A percentile compares a stretch with the other conserved stretches of the same genome.
phyloP scores from a whole-genome alignment of 768 basidiomycete species.

The Auricularia sp. region DNA sequence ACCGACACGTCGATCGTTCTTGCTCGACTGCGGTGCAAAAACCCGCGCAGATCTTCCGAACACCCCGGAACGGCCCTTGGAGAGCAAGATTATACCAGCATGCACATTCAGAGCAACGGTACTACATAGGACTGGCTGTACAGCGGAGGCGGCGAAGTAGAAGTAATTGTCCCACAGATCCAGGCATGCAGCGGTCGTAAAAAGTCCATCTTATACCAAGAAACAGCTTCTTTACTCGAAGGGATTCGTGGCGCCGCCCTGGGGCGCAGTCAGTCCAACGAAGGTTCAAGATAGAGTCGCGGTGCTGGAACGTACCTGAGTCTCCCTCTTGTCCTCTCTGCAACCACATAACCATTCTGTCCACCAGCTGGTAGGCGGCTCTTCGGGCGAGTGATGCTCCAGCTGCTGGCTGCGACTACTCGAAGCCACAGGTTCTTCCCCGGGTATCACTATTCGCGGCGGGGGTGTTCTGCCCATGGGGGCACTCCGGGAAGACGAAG shows the following conservation, averaged over 20 bases:
- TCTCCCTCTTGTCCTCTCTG: neutral
- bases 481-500: neutral
- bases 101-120: neutral
- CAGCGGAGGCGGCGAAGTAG: too few species aligned
- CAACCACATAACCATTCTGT: neutral
- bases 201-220: neutral
- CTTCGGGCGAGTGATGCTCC: neutral
- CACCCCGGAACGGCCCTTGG: too few species aligned
- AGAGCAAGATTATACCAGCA: neutral
- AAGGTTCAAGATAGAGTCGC: neutral
- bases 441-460: neutral
- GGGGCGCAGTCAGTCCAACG: neutral
- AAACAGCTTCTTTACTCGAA: neutral
- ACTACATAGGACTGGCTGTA: too few species aligned
- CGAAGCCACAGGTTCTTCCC: neutral
- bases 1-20: neutral
- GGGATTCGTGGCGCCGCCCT: constrained; percentile 2
- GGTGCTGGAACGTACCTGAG: neutral
- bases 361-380: neutral
- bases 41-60: neutral
- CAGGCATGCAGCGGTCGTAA: neutral
- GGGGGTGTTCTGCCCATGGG: neutral
- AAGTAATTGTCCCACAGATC: neutral
- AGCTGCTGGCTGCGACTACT: neutral
- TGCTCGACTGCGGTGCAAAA: neutral